Evolutionary conservation across 2,329 filamentous ascomycete species (phyloP).

Genomic region (Cladobotryum mycophilum): DNA sequence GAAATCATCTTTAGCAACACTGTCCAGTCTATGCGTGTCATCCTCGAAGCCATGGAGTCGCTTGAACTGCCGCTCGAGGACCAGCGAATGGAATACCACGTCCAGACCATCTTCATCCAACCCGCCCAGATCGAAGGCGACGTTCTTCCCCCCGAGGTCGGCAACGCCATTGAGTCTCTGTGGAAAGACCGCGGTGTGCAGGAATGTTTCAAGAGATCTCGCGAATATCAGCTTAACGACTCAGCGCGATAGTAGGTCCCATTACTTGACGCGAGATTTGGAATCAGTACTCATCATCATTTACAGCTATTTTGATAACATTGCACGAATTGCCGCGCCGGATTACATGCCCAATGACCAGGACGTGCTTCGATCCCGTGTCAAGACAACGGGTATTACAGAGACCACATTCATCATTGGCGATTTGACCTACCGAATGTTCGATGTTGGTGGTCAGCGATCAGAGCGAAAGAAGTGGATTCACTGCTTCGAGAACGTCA

Average conservation of each 20-base stretch:
- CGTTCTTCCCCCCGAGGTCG: slow-evolving; percentile 87
- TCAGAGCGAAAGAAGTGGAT: slow-evolving; percentile 99
- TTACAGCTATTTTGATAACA: slow-evolving; percentile 89
- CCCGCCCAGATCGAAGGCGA: slow-evolving; percentile 95
- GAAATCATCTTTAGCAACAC: slow-evolving; percentile 68
- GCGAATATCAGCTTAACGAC: slow-evolving; percentile 95
- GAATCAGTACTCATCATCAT: slow-evolving; percentile 2
- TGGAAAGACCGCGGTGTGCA: slow-evolving; percentile 93
- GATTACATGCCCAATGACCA: slow-evolving; percentile 95
- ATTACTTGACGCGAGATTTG: no score
- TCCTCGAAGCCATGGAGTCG: slow-evolving; percentile 63
- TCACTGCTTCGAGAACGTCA: slow-evolving; percentile 97
- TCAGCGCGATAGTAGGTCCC: slow-evolving; percentile 83
- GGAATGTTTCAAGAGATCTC: slow-evolving; percentile 89
- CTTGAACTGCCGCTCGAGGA: slow-evolving; percentile 79
- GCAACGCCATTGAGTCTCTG: slow-evolving; percentile 82
- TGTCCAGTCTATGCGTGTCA: slow-evolving; percentile 63
- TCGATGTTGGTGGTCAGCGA: slow-evolving; percentile 91
- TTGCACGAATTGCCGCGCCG: slow-evolving; percentile 80
- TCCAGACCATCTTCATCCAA: slow-evolving; percentile 98
- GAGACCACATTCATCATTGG: slow-evolving; percentile 95
- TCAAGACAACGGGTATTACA: slow-evolving; percentile 96
- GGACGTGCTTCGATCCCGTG: slow-evolving; percentile 89
- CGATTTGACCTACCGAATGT: slow-evolving; percentile 93
- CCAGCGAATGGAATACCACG: slow-evolving; percentile 90